Percentiles rank a stretch among this genome's conserved stretches.
phyloP scores from a whole-genome alignment of 768 basidiomycete species.

The Podaxis carcinomalis region DNA sequence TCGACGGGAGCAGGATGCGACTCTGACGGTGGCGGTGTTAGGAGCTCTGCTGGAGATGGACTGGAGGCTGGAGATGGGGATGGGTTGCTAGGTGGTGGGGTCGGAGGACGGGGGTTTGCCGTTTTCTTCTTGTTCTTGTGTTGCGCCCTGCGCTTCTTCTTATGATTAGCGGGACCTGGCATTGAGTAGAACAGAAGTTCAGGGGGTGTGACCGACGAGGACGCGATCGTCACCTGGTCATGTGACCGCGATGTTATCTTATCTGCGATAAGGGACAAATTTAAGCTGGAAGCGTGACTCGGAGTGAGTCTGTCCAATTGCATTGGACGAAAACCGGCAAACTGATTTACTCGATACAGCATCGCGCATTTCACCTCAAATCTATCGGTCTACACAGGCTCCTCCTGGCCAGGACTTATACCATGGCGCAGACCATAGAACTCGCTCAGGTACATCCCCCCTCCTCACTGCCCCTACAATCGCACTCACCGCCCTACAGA shows the following conservation, averaged over 20 bases:
- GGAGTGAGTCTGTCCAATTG: neutral
- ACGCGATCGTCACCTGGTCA: neutral
- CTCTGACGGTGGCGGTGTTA: neutral
- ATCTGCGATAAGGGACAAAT: neutral
- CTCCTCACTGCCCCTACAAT: conserved; percentile 7
- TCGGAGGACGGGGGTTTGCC: neutral
- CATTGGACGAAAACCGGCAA: conserved; percentile 1
- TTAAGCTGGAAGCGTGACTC: neutral
- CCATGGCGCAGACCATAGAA: conserved; percentile 63
- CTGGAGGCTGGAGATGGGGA: neutral
- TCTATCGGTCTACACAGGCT: conserved; percentile 11
- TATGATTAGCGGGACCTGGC: conserved; percentile 60
- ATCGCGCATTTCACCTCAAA: conserved; percentile 13
- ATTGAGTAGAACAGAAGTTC: conserved; percentile 24
- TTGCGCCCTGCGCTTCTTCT: conserved; percentile 28
- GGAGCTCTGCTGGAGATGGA: neutral
- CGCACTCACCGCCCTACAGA: conserved; percentile 43
- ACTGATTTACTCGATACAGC: conserved; percentile 17
- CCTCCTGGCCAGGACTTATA: neutral
- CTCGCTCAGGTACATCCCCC: conserved; percentile 46
- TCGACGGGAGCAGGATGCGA: neutral
- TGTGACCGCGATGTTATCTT: conserved; percentile 1
- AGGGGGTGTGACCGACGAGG: neutral
- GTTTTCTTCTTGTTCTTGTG: conserved; percentile 12
- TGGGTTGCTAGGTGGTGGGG: neutral